Percentiles rank a stretch among this genome's conserved stretches.
Evolutionary conservation across 148 eudicot genomes (phyloP).

Genomic region (Cornus kousa): DNA sequence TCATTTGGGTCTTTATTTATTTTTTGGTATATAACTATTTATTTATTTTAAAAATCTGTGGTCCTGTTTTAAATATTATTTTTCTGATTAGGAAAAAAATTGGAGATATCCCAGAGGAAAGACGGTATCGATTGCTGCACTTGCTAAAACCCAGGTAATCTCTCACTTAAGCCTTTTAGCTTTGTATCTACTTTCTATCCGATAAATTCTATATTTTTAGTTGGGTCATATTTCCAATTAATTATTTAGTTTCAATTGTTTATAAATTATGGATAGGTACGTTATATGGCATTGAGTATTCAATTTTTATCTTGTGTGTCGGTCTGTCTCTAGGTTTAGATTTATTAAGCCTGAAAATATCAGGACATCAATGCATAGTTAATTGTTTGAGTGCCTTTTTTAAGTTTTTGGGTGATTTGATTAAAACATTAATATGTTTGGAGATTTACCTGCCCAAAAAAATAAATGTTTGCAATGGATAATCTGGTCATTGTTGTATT

Average conservation of each 20-base stretch:
- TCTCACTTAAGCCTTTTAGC: not conserved
- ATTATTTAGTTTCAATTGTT: not conserved
- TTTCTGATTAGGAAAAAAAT: slow-evolving; percentile 62
- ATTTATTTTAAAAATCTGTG: not conserved
- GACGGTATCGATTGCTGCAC: slow-evolving; percentile 58
- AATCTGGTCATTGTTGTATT: not conserved
- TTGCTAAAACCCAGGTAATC: slow-evolving; percentile 56
- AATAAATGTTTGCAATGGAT: not conserved
- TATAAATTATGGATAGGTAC: not conserved
- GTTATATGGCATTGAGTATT: not conserved
- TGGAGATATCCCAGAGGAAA: slow-evolving; percentile 72
- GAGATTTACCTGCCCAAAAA: not conserved
- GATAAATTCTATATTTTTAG: not conserved
- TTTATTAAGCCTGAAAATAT: too few relatives aligned
- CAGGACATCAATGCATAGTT: not conserved
- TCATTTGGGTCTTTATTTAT: not conserved
- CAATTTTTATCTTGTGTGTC: not conserved
- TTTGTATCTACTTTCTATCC: not conserved
- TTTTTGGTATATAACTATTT: not conserved
- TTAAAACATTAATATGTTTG: not conserved
- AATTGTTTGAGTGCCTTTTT: not conserved
- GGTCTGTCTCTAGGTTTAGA: not conserved
- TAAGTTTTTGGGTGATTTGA: not conserved
- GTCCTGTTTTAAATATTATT: not conserved
- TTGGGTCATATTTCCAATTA: not conserved